phyloP scores from a whole-genome alignment of 2,329 filamentous ascomycete genomes.

The Penicillium sp. region DNA sequence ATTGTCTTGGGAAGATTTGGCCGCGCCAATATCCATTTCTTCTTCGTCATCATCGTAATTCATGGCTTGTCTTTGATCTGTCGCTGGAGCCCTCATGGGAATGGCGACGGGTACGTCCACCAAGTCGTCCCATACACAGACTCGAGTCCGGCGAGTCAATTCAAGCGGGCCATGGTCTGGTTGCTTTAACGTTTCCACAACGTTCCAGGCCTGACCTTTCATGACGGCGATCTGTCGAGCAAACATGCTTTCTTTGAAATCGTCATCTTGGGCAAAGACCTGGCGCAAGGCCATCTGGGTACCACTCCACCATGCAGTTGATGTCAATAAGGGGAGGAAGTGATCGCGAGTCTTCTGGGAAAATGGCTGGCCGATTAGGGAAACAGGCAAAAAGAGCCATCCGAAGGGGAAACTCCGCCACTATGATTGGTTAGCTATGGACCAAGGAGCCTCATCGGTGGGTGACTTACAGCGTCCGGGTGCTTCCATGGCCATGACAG shows the following conservation, averaged over 20 bases:
- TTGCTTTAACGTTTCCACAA: constrained; percentile 94
- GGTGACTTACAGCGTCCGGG: constrained; percentile 73
- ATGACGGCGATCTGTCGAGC: constrained; percentile 97
- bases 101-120: constrained; percentile 95
- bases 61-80: constrained; percentile 70
- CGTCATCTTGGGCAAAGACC: constrained; percentile 88
- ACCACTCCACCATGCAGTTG: constrained; percentile 94
- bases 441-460: constrained; percentile 22
- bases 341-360: constrained; percentile 92
- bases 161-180: constrained; percentile 91
- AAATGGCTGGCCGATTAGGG: constrained; percentile 93
- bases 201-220: constrained; percentile 99
- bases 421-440: constrained; percentile 44
- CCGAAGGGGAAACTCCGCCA: constrained; percentile 93
- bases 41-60: constrained; percentile 68
- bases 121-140: constrained; percentile 97
- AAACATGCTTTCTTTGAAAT: constrained; percentile 99
- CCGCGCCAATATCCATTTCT: constrained; percentile 87
- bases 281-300: constrained; percentile 84
- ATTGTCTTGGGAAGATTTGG: constrained; percentile 59
- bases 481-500: constrained; percentile 99
- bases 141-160: constrained; percentile 83
- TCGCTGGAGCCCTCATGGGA: constrained; percentile 80
- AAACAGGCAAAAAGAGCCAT: constrained; percentile 96
- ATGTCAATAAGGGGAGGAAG: constrained; percentile 93